Base-by-base conservation (phyloP, 2,329 filamentous ascomycete species). In the Aureobasidium sp. region DNA sequence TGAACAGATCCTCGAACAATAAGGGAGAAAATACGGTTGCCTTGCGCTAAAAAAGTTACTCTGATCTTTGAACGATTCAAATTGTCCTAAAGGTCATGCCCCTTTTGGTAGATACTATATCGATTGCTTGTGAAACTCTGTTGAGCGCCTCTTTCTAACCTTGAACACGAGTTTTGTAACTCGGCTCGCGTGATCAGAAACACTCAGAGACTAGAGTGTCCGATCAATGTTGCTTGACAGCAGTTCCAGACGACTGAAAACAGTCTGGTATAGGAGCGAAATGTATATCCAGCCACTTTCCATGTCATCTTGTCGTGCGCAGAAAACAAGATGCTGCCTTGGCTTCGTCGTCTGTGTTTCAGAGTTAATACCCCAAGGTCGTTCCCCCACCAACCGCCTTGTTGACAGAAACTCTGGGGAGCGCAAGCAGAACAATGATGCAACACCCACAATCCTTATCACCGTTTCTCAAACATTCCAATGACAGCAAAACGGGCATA, bases 1-100 rank as follows among this genome's bases (percentile, higher is more conserved):
- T 26, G 59, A 64, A 36, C 55, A 62, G n/a, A 53, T 67, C 20
- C 41, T 66, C 50, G 52, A 36, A 50, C 53, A 44, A 20, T 24
- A 17, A 32, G 29, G 29, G 17, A 20, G 5, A 10, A 26, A 17
- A 47, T 27, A 17, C 8, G 24, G 24, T 8, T 7, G 10, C 24
- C 13, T 7, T 17, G 15, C 10, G 17, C 5, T 24, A 5, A 10
- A 5, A 2, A 20, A 3, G 17, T 41, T 17, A n/a, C n/a, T 3
- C 2, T 7, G 17, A 20, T 9, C 17, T 17, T 6, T 39, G 37
- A n/a, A 17, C 17, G 13, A 17, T 5, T 6, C 27, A n/a, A 48
- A 32, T 32, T 32, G 5, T 32, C 5, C 8, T 8, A 32, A 8
- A 32, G 6, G 34, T 5, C 4, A 37, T 13, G 13, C 34, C 34